A percentile compares a stretch with the other conserved stretches of the same genome.
Evolutionary conservation across 148 eudicot genomes (phyloP).

Genomic region (Tetragonia tetragonoides): DNA sequence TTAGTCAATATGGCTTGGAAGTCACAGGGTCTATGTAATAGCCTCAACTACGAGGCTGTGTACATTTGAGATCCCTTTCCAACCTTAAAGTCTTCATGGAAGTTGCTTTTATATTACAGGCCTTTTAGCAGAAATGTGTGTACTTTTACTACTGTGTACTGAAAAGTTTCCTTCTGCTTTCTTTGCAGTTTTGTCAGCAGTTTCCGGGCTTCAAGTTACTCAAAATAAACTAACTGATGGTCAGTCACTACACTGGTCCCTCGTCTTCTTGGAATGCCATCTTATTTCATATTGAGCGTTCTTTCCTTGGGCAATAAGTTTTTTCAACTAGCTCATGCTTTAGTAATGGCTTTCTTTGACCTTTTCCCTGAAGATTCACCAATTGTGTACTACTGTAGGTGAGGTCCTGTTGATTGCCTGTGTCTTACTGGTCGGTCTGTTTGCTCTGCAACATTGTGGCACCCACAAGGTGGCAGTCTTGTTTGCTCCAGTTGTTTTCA

Average conservation of each 20-base stretch:
- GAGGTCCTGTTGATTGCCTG: conserved; percentile 62
- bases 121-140: not conserved
- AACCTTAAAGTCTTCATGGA: too few relatives aligned
- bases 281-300: not conserved
- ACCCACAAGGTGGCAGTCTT: conserved; percentile 85
- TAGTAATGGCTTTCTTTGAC: not conserved
- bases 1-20: not conserved
- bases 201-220: conserved; percentile 78
- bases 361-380: not conserved
- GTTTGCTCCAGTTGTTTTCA: conserved; percentile 84
- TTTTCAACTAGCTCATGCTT: not conserved
- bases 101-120: not conserved
- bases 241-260: conserved; percentile 30
- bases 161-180: conserved; percentile 9
- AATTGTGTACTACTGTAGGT: conserved; percentile 37
- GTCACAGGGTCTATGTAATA: not conserved
- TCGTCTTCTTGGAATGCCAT: not conserved
- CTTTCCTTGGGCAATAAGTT: not conserved
- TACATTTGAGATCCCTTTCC: too few relatives aligned
- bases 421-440: conserved; percentile 77
- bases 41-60: too few relatives aligned
- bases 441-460: conserved; percentile 91
- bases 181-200: conserved; percentile 78
- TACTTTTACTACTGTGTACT: conserved; percentile 2
- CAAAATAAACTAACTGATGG: conserved; percentile 44